Evolutionary conservation across 2,329 filamentous ascomycete genomes (phyloP).

Genomic region (Clarireedia homoeocarpa): DNA sequence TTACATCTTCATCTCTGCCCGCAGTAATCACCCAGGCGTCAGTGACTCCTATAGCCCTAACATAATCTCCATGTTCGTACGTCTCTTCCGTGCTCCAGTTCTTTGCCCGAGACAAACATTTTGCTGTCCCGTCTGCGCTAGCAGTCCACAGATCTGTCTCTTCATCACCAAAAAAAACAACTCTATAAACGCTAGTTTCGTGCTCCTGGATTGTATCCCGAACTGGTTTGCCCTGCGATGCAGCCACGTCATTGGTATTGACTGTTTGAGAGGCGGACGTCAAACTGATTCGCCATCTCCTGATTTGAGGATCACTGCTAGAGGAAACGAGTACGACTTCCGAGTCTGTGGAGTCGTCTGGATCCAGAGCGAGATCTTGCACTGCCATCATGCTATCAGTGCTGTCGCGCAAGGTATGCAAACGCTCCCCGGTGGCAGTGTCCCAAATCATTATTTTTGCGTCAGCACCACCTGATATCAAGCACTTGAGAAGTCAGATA

Average conservation of each 20-base stretch:
- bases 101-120: slow-evolving; percentile 63
- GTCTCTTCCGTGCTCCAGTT: slow-evolving; percentile 65
- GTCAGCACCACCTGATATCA: slow-evolving; percentile 72
- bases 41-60: slow-evolving; percentile 70
- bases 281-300: slow-evolving; percentile 61
- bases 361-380: slow-evolving; percentile 71
- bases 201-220: slow-evolving; percentile 62
- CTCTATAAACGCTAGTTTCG: slow-evolving; percentile 81
- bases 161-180: slow-evolving; percentile 61
- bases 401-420: slow-evolving; percentile 74
- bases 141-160: slow-evolving; percentile 80
- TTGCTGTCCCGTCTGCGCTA: slow-evolving; percentile 81
- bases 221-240: slow-evolving; percentile 24
- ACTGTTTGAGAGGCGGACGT: slow-evolving; percentile 46
- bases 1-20: slow-evolving; percentile 84
- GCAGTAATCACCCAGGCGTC: slow-evolving; percentile 78
- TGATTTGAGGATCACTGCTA: slow-evolving; percentile 72
- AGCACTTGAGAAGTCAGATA: slow-evolving; percentile 24
- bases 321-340: slow-evolving; percentile 63
- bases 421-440: slow-evolving; percentile 52
- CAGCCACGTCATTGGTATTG: slow-evolving; percentile 30
- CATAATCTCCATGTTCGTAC: slow-evolving; percentile 80
- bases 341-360: slow-evolving; percentile 43
- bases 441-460: slow-evolving; percentile 83
- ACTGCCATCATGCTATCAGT: slow-evolving; percentile 65